Percentiles rank a stretch among this genome's conserved stretches.
Evolutionary conservation across 2,329 filamentous ascomycete genomes (phyloP).

Genomic region (Aureobasidium pullulans): DNA sequence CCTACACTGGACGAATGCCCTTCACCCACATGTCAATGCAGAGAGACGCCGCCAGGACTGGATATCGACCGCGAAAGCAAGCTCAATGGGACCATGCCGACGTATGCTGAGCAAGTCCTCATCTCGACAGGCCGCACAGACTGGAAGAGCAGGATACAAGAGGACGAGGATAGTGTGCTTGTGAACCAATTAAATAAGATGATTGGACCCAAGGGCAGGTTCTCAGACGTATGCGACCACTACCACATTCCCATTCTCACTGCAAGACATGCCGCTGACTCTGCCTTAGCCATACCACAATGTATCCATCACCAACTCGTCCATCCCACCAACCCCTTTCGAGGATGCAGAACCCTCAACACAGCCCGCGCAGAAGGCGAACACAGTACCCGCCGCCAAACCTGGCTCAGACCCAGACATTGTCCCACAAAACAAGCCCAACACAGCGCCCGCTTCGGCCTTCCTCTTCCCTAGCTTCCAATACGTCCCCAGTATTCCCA

Average conservation of each 20-base stretch:
- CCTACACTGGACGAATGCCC: conserved; percentile 56
- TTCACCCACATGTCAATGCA: conserved; percentile 67
- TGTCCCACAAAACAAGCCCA: conserved; percentile 33
- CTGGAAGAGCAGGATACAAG: conserved; percentile 79
- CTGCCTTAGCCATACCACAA: conserved; percentile 69
- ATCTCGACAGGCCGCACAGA: conserved; percentile 73
- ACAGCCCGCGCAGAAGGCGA: background rate
- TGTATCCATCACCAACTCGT: conserved; percentile 67
- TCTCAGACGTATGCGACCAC: conserved; percentile 36
- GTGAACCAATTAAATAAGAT: conserved; percentile 61
- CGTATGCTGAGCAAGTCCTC: conserved; percentile 75
- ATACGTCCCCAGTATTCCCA: conserved; percentile 65
- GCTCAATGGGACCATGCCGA: conserved; percentile 68
- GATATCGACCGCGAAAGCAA: conserved; percentile 65
- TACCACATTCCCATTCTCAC: background rate
- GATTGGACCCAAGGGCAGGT: conserved; percentile 35
- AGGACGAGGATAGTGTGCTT: conserved; percentile 57
- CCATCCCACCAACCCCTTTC: conserved; percentile 52
- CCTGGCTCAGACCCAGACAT: conserved; percentile 24
- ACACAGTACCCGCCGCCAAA: conserved; percentile 16
- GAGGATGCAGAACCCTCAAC: conserved; percentile 19
- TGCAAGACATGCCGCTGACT: conserved; percentile 17
- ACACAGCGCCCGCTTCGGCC: conserved; percentile 48
- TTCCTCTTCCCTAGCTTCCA: conserved; percentile 79
- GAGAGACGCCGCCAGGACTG: conserved; percentile 57